Base-by-base conservation (phyloP, 768 basidiomycete species). In the Rhizopogon vinicolor region DNA sequence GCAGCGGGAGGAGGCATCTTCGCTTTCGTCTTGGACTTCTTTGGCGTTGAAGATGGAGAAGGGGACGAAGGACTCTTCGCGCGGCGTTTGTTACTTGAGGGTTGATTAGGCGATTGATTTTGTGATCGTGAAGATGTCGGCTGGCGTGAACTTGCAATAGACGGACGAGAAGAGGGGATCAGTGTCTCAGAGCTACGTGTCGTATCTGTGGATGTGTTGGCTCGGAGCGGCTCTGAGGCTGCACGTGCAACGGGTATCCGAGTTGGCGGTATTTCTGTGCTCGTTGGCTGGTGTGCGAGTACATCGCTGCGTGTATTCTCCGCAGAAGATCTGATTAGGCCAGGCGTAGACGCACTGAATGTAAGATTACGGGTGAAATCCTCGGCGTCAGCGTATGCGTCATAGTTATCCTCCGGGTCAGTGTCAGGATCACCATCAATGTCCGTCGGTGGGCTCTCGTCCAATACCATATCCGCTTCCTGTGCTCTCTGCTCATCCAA, bases 401-500 rank as follows among this genome's bases (percentile, higher is more conserved):
- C 65, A 53, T 83, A 80, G 44, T 75, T 77, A 53, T 71, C 70
- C 64, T 82, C 65, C 0, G 57, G 48, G 12, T 75, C 75, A 31
- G 60, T 64, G 37, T 76, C 75, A n/a, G 58, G 63, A 44, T 72
- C 87, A 28, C 72, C 78, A 28, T 91, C 89, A 19, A 90, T 65
- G 70, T 92, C 91, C 8, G 89, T 91, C 46, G 82, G 74, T 8
- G 90, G 90, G 54, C 70, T 73, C 67, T 93, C 91, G 64, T 93
- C 89, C 56, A 91, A 64, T 37, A 93, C 88, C 62, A 78, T 78
- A 12, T 73, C 80, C 18, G 73, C 69, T 42, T 73, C 73, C 25
- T 66, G 66, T 28, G 73, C 74, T 29, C 70, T 71, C 28, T 82
- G 80, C 44, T 89, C 80, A 57, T 91, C 88, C 52, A 92, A 73